Conservation (phyloP, 768 basidiomycete genomes). For the Ramaria sp. region DNA sequence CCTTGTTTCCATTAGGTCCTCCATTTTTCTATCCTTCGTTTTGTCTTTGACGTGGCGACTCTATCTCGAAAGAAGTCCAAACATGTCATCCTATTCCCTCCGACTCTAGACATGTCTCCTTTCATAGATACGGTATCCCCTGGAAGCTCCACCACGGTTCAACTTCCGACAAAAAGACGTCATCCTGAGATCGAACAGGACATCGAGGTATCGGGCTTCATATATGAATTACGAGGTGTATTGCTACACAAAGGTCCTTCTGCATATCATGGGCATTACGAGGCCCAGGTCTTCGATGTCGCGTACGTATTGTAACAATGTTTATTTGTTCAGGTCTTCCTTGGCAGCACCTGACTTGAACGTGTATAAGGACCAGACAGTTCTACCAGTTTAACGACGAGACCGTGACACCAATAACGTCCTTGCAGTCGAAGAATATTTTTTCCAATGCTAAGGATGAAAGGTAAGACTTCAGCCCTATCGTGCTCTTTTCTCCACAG, state of each 20-base stretch:
- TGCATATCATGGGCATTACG: slow-evolving; percentile 87
- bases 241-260: slow-evolving; percentile 85
- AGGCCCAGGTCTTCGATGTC: slow-evolving; percentile 70
- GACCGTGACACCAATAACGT: slow-evolving; percentile 37
- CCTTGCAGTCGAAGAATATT: slow-evolving; percentile 28
- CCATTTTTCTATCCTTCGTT: slow-evolving; percentile 89
- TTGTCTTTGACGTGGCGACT: slow-evolving; percentile 71
- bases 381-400: slow-evolving; percentile 98
- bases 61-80: slow-evolving; percentile 85
- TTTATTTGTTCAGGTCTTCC: not conserved
- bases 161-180: slow-evolving; percentile 7
- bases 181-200: not conserved
- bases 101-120: slow-evolving; percentile 52
- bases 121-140: not conserved
- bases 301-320: slow-evolving; percentile 32
- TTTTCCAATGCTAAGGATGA: slow-evolving; percentile 17
- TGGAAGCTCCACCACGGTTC: slow-evolving; percentile 16
- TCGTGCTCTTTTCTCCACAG: not conserved
- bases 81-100: slow-evolving; percentile 69
- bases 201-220: slow-evolving; percentile 9
- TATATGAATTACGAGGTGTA: slow-evolving; percentile 81
- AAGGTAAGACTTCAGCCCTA: not conserved
- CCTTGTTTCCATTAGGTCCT: slow-evolving; percentile 32
- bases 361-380: slow-evolving; percentile 35
- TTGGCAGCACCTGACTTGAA: not conserved